Conservation (phyloP, 495 filamentous ascomycete genomes). For the Pyronema omphalodes region DNA sequence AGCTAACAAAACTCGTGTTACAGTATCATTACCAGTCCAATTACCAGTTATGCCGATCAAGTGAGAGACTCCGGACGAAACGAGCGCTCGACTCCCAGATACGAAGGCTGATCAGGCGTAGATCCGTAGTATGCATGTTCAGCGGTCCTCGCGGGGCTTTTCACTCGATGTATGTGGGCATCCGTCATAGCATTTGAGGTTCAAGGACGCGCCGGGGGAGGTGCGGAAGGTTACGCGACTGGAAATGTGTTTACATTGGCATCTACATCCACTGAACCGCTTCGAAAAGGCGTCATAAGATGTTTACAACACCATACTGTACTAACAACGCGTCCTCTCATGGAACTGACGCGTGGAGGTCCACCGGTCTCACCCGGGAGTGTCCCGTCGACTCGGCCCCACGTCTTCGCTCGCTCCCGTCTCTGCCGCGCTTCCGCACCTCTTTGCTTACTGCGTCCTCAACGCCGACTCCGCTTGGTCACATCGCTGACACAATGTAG, state of each 20-base stretch:
- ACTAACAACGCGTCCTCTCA: too few relatives aligned
- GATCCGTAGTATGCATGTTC: constrained; percentile 70
- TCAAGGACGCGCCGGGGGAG: too few relatives aligned
- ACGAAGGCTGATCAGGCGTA: constrained; percentile 24
- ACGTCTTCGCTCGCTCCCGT: neutral
- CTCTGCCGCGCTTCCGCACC: neutral
- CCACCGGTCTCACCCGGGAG: too few relatives aligned
- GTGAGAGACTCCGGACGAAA: constrained; percentile 1
- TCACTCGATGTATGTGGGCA: constrained; percentile 30
- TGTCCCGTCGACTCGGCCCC: too few relatives aligned
- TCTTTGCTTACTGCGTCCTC: constrained; percentile 2
- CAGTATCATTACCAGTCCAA: constrained; percentile 21
- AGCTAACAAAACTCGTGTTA: neutral
- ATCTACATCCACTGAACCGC: too few relatives aligned
- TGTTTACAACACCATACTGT: too few relatives aligned
- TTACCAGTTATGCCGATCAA: constrained; percentile 24
- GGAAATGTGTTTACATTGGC: too few relatives aligned
- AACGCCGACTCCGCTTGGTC: neutral
- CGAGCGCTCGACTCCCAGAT: neutral
- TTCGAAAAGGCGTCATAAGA: too few relatives aligned
- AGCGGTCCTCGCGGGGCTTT: constrained; percentile 72
- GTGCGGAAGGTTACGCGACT: too few relatives aligned
- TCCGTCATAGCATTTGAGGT: neutral
- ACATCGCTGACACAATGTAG: constrained; percentile 28
- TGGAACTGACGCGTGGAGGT: too few relatives aligned